phyloP scores from a whole-genome alignment of 2,329 filamentous ascomycete genomes.

The Aspergillus terreus region DNA sequence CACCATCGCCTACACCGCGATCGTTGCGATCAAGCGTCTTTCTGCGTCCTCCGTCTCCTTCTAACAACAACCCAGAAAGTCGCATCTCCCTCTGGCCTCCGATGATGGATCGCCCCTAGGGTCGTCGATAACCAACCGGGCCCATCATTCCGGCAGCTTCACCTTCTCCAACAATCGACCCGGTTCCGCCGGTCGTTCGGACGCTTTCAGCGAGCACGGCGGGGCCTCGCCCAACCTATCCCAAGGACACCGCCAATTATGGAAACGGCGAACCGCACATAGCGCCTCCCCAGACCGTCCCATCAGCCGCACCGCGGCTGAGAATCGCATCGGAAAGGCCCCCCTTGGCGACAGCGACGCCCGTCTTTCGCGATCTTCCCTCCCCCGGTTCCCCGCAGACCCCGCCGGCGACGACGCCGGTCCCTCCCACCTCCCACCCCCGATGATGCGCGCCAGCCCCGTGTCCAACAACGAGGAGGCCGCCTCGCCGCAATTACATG shows the following conservation, averaged over 20 bases:
- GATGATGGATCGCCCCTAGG: conserved; percentile 12
- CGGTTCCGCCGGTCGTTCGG: conserved; percentile 12
- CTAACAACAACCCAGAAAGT: conserved; percentile 11
- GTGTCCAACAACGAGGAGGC: conserved; percentile 4
- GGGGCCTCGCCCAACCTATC: conserved; percentile 2
- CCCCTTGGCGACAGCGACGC: conserved; percentile 9
- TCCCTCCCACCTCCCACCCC: conserved; percentile 6
- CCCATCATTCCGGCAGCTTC: conserved; percentile 14
- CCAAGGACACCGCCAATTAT: conserved; percentile 8
- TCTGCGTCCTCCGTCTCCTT: background rate
- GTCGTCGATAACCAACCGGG: conserved; percentile 15
- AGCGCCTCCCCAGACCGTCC: conserved; percentile 7
- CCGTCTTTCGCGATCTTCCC: conserved; percentile 8
- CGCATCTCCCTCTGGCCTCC: conserved; percentile 7
- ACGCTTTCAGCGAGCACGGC: conserved; percentile 12
- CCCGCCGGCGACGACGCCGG: conserved; percentile 4
- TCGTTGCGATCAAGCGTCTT: background rate
- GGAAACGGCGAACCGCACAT: conserved; percentile 5
- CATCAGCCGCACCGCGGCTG: conserved; percentile 9
- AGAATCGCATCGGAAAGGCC: conserved; percentile 9
- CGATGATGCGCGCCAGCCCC: conserved; percentile 11
- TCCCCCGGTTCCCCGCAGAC: conserved; percentile 8
- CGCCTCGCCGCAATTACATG: background rate
- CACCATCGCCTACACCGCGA: too few relatives aligned
- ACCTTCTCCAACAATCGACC: conserved; percentile 12